phyloP scores from a whole-genome alignment of 345 rosid genomes.

The Nasturtium officinale region DNA sequence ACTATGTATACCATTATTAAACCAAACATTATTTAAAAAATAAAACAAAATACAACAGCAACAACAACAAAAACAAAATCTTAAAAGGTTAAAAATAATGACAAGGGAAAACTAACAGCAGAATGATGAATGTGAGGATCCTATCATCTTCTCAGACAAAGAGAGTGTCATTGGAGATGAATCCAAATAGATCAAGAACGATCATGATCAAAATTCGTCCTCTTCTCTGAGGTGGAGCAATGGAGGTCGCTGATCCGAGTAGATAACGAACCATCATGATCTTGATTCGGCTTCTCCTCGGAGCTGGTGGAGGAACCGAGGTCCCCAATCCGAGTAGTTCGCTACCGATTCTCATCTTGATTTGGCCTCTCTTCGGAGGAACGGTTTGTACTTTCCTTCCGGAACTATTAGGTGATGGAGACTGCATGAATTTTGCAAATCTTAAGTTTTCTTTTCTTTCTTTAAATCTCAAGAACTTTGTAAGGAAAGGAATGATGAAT shows the following conservation, averaged over 20 bases:
- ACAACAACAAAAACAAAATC: background rate
- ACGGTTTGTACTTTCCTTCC: background rate
- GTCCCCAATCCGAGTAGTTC: conserved; percentile 1
- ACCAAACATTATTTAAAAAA: too few species aligned
- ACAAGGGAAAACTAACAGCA: background rate
- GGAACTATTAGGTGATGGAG: conserved; percentile 1
- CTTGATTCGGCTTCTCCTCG: conserved; percentile 18
- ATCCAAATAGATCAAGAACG: too few species aligned
- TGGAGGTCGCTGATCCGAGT: background rate
- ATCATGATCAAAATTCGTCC: too few species aligned
- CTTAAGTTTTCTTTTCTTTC: background rate
- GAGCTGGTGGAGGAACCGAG: background rate
- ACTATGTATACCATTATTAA: too few species aligned
- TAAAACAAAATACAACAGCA: background rate
- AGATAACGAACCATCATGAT: conserved; percentile 34
- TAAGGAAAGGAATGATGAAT: background rate
- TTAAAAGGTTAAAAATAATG: background rate
- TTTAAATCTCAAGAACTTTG: background rate
- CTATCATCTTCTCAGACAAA: background rate
- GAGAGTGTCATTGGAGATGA: background rate
- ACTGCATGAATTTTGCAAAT: conserved; percentile 8
- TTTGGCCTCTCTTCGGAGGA: conserved; percentile 34
- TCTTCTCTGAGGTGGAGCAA: background rate
- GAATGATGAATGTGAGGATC: background rate
- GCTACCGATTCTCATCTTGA: conserved; percentile 28